A percentile compares a stretch with the other conserved stretches of the same genome.
phyloP scores from a whole-genome alignment of 768 basidiomycete genomes.

The Rhodotorula toruloides region DNA sequence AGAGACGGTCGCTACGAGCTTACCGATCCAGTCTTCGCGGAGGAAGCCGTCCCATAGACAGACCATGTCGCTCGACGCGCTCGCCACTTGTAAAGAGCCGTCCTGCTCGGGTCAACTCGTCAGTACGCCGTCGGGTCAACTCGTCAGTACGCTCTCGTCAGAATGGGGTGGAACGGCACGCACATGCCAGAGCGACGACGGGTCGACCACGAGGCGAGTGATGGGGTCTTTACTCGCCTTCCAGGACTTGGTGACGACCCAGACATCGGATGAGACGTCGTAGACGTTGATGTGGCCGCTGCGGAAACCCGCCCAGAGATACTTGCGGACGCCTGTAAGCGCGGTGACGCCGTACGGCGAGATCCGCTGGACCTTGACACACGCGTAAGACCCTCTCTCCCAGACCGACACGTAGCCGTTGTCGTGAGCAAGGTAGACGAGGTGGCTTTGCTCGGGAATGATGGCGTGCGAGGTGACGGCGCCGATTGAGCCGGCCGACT shows the following conservation, averaged over 20 bases:
- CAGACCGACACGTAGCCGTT: conserved; percentile 85
- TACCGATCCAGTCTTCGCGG: conserved; percentile 81
- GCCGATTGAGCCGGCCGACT: conserved; percentile 68
- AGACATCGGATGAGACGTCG: conserved; percentile 64
- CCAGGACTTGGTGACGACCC: conserved; percentile 85
- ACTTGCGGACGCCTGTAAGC: conserved; percentile 73
- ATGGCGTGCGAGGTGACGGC: conserved; percentile 75
- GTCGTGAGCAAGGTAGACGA: conserved; percentile 83
- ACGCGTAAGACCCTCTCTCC: conserved; percentile 45
- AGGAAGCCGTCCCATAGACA: conserved; percentile 86
- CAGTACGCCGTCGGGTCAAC: conserved; percentile 21
- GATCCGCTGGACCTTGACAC: conserved; percentile 33
- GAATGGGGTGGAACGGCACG: conserved; percentile 45
- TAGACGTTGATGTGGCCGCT: conserved; percentile 77
- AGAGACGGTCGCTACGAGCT: conserved; percentile 45
- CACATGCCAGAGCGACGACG: conserved; percentile 64
- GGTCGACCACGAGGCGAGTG: conserved; percentile 67
- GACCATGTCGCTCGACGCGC: conserved; percentile 70
- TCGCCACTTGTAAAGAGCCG: conserved; percentile 61
- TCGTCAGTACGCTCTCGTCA: no score
- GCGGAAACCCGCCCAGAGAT: conserved; percentile 80
- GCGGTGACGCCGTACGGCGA: conserved; percentile 71
- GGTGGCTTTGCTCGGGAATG: conserved; percentile 61
- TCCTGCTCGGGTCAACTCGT: conserved; percentile 31
- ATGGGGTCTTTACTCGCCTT: conserved; percentile 62